A percentile compares a stretch with the other conserved stretches of the same genome.
Evolutionary conservation across 2,329 filamentous ascomycete genomes (phyloP).

Genomic region (Parastagonospora avenae): DNA sequence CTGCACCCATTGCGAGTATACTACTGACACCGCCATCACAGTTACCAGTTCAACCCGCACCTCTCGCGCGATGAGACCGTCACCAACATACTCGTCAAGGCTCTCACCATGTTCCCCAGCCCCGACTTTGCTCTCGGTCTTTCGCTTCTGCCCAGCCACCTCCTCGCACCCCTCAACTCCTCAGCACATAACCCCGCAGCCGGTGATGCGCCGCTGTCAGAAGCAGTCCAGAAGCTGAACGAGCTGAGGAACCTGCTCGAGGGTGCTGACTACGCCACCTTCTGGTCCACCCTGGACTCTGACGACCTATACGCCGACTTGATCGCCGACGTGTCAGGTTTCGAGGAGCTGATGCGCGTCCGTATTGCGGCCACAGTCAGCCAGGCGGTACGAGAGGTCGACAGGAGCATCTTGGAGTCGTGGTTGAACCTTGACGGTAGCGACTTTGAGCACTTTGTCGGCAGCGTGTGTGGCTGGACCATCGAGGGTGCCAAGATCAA

Average conservation of each 20-base stretch:
- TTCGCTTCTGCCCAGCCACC: constrained; percentile 87
- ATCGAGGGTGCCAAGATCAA: constrained; percentile 71
- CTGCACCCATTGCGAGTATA: not conserved
- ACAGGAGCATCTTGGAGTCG: constrained; percentile 52
- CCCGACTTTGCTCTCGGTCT: constrained; percentile 94
- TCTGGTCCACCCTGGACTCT: constrained; percentile 91
- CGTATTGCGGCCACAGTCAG: constrained; percentile 87
- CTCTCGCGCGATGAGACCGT: constrained; percentile 95
- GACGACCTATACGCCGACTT: constrained; percentile 96
- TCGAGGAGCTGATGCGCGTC: constrained; percentile 91
- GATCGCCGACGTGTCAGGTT: constrained; percentile 90
- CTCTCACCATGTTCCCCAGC: constrained; percentile 94
- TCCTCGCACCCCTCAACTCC: constrained; percentile 66
- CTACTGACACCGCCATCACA: constrained; percentile 49
- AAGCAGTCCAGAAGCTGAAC: constrained; percentile 88
- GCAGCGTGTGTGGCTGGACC: constrained; percentile 75
- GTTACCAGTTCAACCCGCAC: constrained; percentile 99
- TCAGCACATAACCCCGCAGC: constrained; percentile 56
- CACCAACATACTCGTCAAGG: constrained; percentile 98
- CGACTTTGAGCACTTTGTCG: constrained; percentile 57
- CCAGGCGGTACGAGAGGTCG: constrained; percentile 80
- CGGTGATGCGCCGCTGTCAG: constrained; percentile 73
- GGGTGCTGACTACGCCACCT: constrained; percentile 84
- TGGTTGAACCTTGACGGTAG: constrained; percentile 55
- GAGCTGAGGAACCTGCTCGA: constrained; percentile 85